Base-by-base conservation (phyloP, 108 stramenopile genomes). In the Discostella pseudostelligera region DNA sequence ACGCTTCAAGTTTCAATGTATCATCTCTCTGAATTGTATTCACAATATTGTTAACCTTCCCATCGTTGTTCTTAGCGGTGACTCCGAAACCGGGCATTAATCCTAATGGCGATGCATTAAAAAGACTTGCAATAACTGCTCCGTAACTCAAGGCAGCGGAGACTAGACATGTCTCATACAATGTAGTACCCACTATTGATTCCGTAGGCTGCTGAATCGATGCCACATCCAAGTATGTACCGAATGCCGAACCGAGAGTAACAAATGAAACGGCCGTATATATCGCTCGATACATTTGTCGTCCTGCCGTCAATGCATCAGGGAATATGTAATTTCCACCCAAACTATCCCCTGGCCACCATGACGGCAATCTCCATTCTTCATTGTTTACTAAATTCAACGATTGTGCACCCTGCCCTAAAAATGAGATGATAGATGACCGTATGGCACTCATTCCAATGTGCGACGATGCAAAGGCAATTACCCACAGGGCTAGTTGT, bases 381-480 rank as follows among this genome's bases (percentile, higher is more conserved):
- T 65, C 42, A 59, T 63, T 79, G 11, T 70, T 75, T 5, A 84
- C 78, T 8, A 79, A 50, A n/a, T 66, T 59, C 3, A 60, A 21
- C 24, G 26, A 20, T 3, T 64, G 29, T 44, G 72, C 76, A 47
- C 59, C 25, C 13, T 73, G 48, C 17, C 83, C 83, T 12, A 74
- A 32, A 16, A 22, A 21, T 22, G 51, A 58, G 17, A 84, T 84
- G 16, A 84, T 68, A 12, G 22, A 47, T 36, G 54, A 60, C 16
- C 83, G 76, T 28, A 70, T 61, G 17, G 83, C 80, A 12, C 80
- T 81, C 80, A 84, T 81, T 4, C 80, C 80, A 61, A 84, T 84
- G 35, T 84, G 83, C 4, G 77, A 67, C 9, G 77, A 74, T 20
- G 83, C 51, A 74, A 84, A 84, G 20, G 80, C 80, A 39, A 58